Evolutionary conservation across 1,284 basidiomycete species (phyloP), one percentile per base, ranked within the genome.

Genomic region (Fomitopsis schrenkii): DNA sequence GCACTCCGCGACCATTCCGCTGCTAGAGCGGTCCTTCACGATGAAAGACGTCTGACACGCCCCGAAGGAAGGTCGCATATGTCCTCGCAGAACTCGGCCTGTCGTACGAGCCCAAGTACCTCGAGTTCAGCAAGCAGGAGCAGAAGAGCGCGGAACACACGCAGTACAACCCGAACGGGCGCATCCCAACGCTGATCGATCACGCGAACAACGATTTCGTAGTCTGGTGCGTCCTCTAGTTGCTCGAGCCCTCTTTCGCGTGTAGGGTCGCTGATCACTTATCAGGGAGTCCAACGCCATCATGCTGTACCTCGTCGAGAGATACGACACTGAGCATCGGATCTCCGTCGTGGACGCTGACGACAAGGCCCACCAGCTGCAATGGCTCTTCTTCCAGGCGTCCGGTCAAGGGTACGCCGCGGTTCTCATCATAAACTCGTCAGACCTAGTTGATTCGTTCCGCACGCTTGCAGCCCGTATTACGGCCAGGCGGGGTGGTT

Each of bases 281-380:
- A 17, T 2, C 33, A 74, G 71, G 69, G 74, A 75, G 60, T 68
- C 65, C 10, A 66, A 67, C 36, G 74, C 73, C 5, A 72, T 71
- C 62, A 40, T 75, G 4, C 50, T 61, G 5, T 74, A 74, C 63
- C 61, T 75, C 17, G 66, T 68, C 38, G 66, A 66, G 28, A 67
- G 61, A 35, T 73, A 62, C 42, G 57, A 62, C 50, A 10, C 42
- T 9, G 36, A 50, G 15, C 57, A 48, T 22, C 38, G 55, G 56
- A 59, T 73, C 56, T 63, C 66, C 9, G 67, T 66, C 30, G 58
- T 62, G 15, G 61, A 58, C 1, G 46, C 59, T 15, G 63, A 69
- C 45, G 63, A 63, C 6, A 63, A 64, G 22, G 56, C 62, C 30
- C 56, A 67, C 36, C 50, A 66, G 54, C 42, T 67, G 6, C 66